These are phyloP conservation scores for Kluyveromyces marxianus DNA, from an alignment of 1,139 yeast genomes.

Conservation along the genomic window DNA sequence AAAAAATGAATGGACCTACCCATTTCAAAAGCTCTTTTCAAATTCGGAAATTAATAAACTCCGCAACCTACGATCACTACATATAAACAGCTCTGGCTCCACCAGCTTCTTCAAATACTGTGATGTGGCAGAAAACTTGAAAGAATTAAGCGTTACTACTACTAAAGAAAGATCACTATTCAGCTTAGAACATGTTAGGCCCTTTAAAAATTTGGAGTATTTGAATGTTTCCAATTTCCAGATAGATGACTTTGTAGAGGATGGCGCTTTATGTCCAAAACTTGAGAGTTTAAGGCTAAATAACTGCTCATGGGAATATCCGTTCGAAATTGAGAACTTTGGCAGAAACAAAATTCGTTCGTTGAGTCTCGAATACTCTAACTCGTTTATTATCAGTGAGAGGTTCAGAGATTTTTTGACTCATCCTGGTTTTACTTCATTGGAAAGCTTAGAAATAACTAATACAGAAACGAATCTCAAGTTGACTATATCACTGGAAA, in stretches of 20 bases:
- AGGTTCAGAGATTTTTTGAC: conserved; percentile 26
- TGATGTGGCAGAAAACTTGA: conserved; percentile 13
- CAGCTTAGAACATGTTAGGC: conserved; percentile 26
- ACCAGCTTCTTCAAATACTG: conserved; percentile 30
- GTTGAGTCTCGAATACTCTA: conserved; percentile 21
- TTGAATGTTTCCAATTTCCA: conserved; percentile 23
- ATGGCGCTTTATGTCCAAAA: conserved; percentile 12
- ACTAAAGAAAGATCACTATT: conserved; percentile 21
- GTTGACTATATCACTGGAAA: conserved; percentile 25
- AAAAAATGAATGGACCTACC: conserved; percentile 30
- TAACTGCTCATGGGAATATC: conserved; percentile 31
- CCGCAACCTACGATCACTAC: conserved; percentile 16
- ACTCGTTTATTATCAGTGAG: conserved; percentile 29
- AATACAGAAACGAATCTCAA: conserved; percentile 22
- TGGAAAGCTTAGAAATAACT: conserved; percentile 22
- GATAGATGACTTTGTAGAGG: conserved; percentile 26
- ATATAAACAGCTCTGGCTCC: conserved; percentile 21
- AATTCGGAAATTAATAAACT: conserved; percentile 9
- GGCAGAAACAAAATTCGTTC: conserved; percentile 19
- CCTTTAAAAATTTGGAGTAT: conserved; percentile 18
- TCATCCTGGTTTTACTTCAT: conserved; percentile 21
- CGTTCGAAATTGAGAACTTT: conserved; percentile 26
- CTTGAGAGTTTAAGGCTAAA: conserved; percentile 16
- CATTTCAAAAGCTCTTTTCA: conserved; percentile 20
- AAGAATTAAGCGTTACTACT: conserved; percentile 17